A percentile compares a stretch with the other conserved stretches of the same genome.
These are phyloP conservation scores for Colletotrichum costaricense DNA, from an alignment of 2,329 filamentous ascomycete species.

Conservation along the genomic window DNA sequence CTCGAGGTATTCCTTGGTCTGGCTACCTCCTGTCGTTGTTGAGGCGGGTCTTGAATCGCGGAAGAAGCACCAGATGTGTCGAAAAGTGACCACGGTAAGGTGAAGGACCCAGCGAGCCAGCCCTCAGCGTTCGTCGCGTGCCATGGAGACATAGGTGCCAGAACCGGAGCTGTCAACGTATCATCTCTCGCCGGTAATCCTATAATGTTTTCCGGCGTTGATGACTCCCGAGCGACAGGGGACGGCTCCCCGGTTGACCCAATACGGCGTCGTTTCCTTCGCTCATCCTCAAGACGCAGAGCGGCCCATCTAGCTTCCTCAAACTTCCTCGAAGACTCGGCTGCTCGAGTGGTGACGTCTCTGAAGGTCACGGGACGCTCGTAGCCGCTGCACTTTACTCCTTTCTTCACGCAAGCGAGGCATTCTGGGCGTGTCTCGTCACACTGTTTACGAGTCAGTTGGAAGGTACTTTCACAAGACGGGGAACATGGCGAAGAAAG, in stretches of 20 bases:
- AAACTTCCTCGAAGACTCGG: conserved; percentile 22
- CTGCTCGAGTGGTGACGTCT: conserved; percentile 20
- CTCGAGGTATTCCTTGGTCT: no score
- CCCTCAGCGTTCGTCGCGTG: background rate
- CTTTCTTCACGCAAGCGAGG: conserved; percentile 14
- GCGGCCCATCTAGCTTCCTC: conserved; percentile 24
- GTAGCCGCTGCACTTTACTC: conserved; percentile 29
- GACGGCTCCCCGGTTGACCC: background rate
- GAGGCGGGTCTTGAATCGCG: background rate
- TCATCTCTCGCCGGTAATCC: background rate
- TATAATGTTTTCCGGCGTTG: background rate
- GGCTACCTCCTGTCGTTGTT: background rate
- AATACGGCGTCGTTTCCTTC: conserved; percentile 2
- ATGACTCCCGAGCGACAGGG: background rate
- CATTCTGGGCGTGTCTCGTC: conserved; percentile 28
- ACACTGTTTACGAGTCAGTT: conserved; percentile 10
- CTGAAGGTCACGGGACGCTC: conserved; percentile 23
- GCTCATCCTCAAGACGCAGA: conserved; percentile 13
- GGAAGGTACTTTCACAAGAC: no score
- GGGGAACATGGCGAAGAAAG: no score
- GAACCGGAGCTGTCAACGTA: background rate
- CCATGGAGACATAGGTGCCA: background rate
- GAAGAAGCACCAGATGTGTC: background rate
- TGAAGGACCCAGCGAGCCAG: background rate
- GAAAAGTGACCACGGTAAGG: conserved; percentile 11